A percentile compares a stretch with the other conserved stretches of the same genome.
phyloP scores from a whole-genome alignment of 2,329 filamentous ascomycete species.

The Samsoniella hepiali region DNA sequence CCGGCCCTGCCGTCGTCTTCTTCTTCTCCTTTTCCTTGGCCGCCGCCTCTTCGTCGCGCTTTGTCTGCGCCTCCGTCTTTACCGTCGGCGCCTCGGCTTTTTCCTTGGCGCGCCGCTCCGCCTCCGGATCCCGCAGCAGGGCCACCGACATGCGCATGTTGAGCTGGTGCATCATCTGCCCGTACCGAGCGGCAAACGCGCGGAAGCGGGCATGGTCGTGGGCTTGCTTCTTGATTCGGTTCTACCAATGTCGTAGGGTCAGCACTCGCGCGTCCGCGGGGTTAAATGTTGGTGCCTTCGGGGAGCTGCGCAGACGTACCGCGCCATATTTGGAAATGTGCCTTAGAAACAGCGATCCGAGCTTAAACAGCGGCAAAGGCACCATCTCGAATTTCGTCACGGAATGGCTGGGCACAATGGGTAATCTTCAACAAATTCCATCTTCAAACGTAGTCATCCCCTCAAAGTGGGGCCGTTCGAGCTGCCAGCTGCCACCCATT shows the following conservation, averaged over 20 bases:
- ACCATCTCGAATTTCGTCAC: conserved; percentile 47
- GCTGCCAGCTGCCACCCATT: conserved; percentile 12
- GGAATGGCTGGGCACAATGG: not conserved
- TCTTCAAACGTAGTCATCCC: conserved; percentile 7
- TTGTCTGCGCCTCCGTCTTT: conserved; percentile 60
- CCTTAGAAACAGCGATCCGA: conserved; percentile 60
- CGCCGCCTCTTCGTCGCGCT: conserved; percentile 49
- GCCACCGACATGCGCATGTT: conserved; percentile 64
- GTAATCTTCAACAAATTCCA: not conserved
- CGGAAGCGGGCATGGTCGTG: conserved; percentile 63
- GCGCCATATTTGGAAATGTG: conserved; percentile 68
- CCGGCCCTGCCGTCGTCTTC: not conserved
- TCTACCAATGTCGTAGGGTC: conserved; percentile 39
- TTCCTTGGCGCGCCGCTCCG: conserved; percentile 57
- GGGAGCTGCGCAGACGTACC: conserved; percentile 41
- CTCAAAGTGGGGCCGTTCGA: conserved; percentile 13
- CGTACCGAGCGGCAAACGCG: conserved; percentile 57
- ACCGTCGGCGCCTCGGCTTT: conserved; percentile 62
- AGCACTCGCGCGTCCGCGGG: not conserved
- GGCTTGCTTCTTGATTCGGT: conserved; percentile 63
- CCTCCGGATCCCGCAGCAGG: conserved; percentile 54
- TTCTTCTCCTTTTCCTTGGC: conserved; percentile 36
- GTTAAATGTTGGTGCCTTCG: not conserved
- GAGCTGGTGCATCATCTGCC: conserved; percentile 62
- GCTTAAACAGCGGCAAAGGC: conserved; percentile 64